Conservation (phyloP, 495 filamentous ascomycete species). For the Tuber melanosporum region DNA sequence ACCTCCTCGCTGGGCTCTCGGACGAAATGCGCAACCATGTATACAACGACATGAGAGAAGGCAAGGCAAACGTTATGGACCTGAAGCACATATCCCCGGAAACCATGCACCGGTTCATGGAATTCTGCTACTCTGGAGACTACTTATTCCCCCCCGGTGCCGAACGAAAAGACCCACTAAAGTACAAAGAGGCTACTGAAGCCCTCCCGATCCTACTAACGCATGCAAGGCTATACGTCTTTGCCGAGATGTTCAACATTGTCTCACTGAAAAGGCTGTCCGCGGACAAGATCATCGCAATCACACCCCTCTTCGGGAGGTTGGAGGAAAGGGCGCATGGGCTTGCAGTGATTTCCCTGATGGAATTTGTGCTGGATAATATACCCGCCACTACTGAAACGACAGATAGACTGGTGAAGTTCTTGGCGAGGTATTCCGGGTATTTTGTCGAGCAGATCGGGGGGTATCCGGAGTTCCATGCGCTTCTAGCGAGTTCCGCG, state of each 20-base stretch:
- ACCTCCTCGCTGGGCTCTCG: conserved; percentile 19
- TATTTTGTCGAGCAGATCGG: not conserved
- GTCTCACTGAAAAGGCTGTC: conserved; percentile 9
- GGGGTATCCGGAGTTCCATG: conserved; percentile 6
- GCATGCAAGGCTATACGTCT: conserved; percentile 18
- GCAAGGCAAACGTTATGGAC: conserved; percentile 10
- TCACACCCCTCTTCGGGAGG: not conserved
- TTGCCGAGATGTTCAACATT: conserved; percentile 27
- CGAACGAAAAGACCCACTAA: not conserved
- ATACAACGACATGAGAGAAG: conserved; percentile 27
- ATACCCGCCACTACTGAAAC: conserved; percentile 8
- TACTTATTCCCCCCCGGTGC: not conserved
- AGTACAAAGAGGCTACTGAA: not conserved
- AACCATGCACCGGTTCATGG: conserved; percentile 21
- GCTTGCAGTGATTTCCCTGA: not conserved
- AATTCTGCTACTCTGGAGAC: conserved; percentile 26
- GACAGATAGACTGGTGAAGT: conserved; percentile 10
- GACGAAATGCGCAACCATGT: conserved; percentile 16
- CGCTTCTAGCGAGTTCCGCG: not conserved
- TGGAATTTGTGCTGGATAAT: conserved; percentile 10
- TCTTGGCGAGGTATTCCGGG: conserved; percentile 5
- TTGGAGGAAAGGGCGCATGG: not conserved
- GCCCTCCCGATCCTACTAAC: not conserved
- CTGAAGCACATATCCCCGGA: conserved; percentile 19
- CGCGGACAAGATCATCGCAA: not conserved